Conservation (phyloP, 768 basidiomycete genomes). For the Calvatia gigantea region DNA sequence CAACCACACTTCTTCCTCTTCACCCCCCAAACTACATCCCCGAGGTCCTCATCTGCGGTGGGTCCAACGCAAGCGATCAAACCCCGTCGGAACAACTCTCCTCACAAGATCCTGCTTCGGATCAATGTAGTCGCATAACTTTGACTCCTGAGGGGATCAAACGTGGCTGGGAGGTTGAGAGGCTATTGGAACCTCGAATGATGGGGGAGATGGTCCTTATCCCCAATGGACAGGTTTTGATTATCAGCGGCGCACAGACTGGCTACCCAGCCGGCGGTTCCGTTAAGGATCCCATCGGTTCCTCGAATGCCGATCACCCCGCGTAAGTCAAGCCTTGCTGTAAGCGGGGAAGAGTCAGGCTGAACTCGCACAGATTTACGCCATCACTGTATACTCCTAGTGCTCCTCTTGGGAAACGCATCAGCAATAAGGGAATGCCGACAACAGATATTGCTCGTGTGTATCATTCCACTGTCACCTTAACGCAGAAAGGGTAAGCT, state of each 20-base stretch:
- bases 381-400: conserved; percentile 48
- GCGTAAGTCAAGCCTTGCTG: conserved; percentile 19
- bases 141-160: conserved; percentile 38
- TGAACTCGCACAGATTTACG: conserved; percentile 27
- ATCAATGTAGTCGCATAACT: conserved; percentile 39
- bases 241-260: conserved; percentile 40
- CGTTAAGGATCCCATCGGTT: conserved; percentile 24
- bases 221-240: conserved; percentile 40
- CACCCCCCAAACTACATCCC: conserved; percentile 37
- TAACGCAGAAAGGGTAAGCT: conserved; percentile 52
- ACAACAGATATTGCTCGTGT: conserved; percentile 44
- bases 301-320: conserved; percentile 28
- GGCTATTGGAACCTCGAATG: conserved; percentile 36
- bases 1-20: conserved; percentile 32
- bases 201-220: conserved; percentile 37
- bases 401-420: conserved; percentile 39
- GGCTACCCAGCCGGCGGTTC: conserved; percentile 38
- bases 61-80: conserved; percentile 30
- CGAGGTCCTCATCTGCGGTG: conserved; percentile 46
- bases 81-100: conserved; percentile 27
- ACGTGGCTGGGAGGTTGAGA: conserved; percentile 42
- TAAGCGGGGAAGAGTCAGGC: too few species aligned
- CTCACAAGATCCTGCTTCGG: conserved; percentile 38
- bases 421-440: conserved; percentile 43
- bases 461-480: conserved; percentile 60